Conservation (phyloP, 352 stramenopile species). For the Blastocystis sp. region DNA sequence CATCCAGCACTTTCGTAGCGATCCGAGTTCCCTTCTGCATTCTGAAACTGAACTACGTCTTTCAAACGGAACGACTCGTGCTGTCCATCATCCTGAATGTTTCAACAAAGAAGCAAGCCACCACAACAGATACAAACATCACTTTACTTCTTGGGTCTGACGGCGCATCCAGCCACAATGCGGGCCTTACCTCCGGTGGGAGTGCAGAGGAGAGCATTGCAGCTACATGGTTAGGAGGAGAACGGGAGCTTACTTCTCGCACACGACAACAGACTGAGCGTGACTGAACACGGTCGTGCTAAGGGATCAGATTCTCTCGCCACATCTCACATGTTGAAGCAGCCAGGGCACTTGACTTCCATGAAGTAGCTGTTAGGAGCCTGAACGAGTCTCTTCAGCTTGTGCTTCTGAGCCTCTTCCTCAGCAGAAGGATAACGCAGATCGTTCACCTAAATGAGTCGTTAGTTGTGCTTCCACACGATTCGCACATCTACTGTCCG, state of each 20-base stretch:
- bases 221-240: background rate
- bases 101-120: too few species aligned
- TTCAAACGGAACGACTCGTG: too few species aligned
- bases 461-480: too few species aligned
- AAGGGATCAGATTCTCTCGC: background rate
- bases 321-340: constrained; percentile 87
- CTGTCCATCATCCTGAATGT: background rate
- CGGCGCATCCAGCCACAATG: constrained; percentile 39
- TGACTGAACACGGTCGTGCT: constrained; percentile 96
- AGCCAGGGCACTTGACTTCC: constrained; percentile 98
- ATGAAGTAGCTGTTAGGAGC: constrained; percentile 96
- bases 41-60: too few species aligned
- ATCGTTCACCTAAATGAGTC: constrained; percentile 69
- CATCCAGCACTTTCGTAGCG: background rate
- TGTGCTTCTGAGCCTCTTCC: constrained; percentile 91
- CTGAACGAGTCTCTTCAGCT: constrained; percentile 97
- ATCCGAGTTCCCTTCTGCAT: too few species aligned
- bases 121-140: too few species aligned
- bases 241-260: constrained; percentile 47
- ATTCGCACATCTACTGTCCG: background rate
- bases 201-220: constrained; percentile 55
- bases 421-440: constrained; percentile 87
- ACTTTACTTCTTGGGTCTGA: constrained; percentile 53
- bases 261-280: constrained; percentile 71
- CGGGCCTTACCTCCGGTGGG: constrained; percentile 55